phyloP scores from a whole-genome alignment of 2,329 filamentous ascomycete species.

The Phialophora tarda region DNA sequence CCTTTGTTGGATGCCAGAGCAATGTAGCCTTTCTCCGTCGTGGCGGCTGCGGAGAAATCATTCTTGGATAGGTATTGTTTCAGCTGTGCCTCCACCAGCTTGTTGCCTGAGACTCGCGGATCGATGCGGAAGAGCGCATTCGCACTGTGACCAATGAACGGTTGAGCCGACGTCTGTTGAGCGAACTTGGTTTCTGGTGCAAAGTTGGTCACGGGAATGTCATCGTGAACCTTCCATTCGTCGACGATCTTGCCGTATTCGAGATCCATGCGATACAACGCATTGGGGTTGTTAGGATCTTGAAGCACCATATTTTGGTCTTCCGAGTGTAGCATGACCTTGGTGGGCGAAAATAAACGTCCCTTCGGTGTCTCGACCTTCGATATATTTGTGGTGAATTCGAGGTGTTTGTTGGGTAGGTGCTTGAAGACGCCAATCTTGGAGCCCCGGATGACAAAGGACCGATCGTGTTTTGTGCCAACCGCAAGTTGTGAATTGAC shows the following conservation, averaged over 20 bases:
- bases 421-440: slow-evolving; percentile 99
- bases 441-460: slow-evolving; percentile 93
- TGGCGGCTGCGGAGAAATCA: slow-evolving; percentile 91
- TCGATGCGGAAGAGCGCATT: slow-evolving; percentile 95
- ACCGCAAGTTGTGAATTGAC: slow-evolving; percentile 94
- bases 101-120: slow-evolving; percentile 85
- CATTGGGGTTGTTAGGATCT: slow-evolving; percentile 80
- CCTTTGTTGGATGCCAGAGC: slow-evolving; percentile 98
- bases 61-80: slow-evolving; percentile 98
- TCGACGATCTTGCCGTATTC: slow-evolving; percentile 98
- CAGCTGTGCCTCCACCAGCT: slow-evolving; percentile 88
- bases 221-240: slow-evolving; percentile 97
- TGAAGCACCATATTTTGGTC: slow-evolving; percentile 90
- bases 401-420: slow-evolving; percentile 85
- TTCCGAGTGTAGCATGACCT: slow-evolving; percentile 93
- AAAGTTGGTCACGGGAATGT: slow-evolving; percentile 90
- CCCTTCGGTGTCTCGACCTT: slow-evolving; percentile 90
- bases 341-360: slow-evolving; percentile 88
- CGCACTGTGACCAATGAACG: slow-evolving; percentile 88
- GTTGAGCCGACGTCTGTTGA: slow-evolving; percentile 94
- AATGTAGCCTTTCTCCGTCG: slow-evolving; percentile 95
- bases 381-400: slow-evolving; percentile 96
- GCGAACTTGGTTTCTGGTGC: slow-evolving; percentile 96
- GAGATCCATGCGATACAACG: slow-evolving; percentile 94
- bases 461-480: slow-evolving; percentile 94